Evolutionary conservation across 2,329 filamentous ascomycete species (phyloP).

Genomic region (Arthroderma sp.): DNA sequence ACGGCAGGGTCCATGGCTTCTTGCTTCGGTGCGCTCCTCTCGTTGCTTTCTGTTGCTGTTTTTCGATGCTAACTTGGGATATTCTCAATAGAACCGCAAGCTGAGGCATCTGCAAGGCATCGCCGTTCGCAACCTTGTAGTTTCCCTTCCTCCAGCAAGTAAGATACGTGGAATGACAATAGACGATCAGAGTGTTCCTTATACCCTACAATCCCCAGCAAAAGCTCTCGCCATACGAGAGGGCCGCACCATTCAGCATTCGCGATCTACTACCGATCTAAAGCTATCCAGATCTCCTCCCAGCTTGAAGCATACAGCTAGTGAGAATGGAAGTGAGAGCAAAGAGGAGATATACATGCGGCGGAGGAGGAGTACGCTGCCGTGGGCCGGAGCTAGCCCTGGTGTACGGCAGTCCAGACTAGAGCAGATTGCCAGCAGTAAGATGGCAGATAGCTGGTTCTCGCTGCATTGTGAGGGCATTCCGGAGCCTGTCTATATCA

Average conservation of each 20-base stretch:
- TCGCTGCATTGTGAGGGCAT: conserved; percentile 59
- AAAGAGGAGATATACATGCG: conserved; percentile 14
- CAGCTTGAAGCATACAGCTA: background rate
- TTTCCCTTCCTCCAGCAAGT: conserved; percentile 41
- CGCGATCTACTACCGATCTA: conserved; percentile 48
- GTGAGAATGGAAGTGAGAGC: conserved; percentile 9
- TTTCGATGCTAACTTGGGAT: background rate
- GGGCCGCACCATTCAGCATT: conserved; percentile 41
- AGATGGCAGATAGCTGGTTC: conserved; percentile 81
- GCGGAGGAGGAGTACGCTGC: conserved; percentile 48
- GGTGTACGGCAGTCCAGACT: conserved; percentile 59
- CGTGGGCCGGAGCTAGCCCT: conserved; percentile 51
- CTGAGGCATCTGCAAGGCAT: conserved; percentile 79
- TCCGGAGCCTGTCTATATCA: conserved; percentile 73
- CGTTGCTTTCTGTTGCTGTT: background rate
- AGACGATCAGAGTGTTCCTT: conserved; percentile 63
- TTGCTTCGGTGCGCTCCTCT: conserved; percentile 35
- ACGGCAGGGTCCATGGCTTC: conserved; percentile 40
- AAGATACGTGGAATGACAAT: conserved; percentile 49
- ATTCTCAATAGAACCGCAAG: conserved; percentile 58
- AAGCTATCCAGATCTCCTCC: conserved; percentile 19
- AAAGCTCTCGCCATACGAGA: conserved; percentile 50
- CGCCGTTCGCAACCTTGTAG: conserved; percentile 71
- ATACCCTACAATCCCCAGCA: conserved; percentile 51
- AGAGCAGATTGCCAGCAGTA: conserved; percentile 57